Evolutionary conservation across 371 early-diverging fungal species (phyloP), one percentile per base, ranked within the genome.

Genomic region (Thermomucor indicae-seudaticae): DNA sequence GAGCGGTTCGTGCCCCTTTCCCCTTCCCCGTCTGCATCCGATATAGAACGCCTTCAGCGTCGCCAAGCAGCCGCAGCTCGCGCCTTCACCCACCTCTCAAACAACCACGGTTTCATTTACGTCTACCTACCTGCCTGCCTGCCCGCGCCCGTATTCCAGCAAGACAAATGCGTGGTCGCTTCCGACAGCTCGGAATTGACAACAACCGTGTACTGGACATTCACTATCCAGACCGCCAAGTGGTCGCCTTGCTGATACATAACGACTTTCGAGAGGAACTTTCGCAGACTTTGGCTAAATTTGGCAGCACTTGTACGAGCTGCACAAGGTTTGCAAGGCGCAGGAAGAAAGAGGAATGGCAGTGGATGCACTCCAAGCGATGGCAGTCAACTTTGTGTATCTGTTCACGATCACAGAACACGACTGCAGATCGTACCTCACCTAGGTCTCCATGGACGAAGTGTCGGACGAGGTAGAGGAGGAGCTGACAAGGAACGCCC

Each of bases 221-320:
- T 6, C 51, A 51, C 14, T 51, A 37, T 29, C 43, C 51, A 6
- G 31, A 27, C 30, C 32, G 32, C 17, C 14, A 39, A n/a, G 42
- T 50, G 1, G 30, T 42, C 3, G 51, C 42, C 2, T 20, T 50
- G 3, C 42, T 50, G 12, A 30, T 50, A 8, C 51, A 50, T 17
- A 50, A 50, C 20, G 51, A 50, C 16, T 42, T 10, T n/a, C n/a
- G n/a, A n/a, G n/a, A n/a, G n/a, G 22, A 24, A 27, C 51, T 50
- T 20, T 10, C 11, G 12, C 17, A 20, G 4, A 34, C 17, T 2
- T 25, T 47, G 19, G 30, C 34, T 1, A 22, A 2, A 14, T 38
- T 20, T 2, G 31, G 31, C 12, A 41, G 40, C 16, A 19, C n/a
- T n/a, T n/a, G n/a, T n/a, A n/a, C n/a, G n/a, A n/a, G n/a, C n/a